A percentile compares a stretch with the other conserved stretches of the same genome.
Evolutionary conservation across 768 basidiomycete species (phyloP).

Genomic region (Amanita muscaria): DNA sequence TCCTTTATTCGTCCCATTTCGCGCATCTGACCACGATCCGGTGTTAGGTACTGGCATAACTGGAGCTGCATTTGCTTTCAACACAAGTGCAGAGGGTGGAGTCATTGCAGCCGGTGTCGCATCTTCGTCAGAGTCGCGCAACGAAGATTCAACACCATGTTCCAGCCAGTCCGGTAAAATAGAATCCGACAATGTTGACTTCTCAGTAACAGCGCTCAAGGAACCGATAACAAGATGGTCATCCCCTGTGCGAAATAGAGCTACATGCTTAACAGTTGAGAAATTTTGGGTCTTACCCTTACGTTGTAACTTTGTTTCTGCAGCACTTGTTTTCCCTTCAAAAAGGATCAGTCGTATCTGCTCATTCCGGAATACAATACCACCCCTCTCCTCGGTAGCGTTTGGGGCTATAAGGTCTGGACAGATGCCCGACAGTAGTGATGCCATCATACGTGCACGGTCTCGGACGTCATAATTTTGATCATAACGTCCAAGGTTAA

Average conservation of each 20-base stretch:
- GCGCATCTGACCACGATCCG: constrained; percentile 34
- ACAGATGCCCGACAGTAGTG: constrained; percentile 52
- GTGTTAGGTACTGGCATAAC: constrained; percentile 50
- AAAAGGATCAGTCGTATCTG: constrained; percentile 77
- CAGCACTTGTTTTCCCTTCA: constrained; percentile 53
- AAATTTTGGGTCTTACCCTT: constrained; percentile 19
- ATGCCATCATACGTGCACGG: constrained; percentile 69
- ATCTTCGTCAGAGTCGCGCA: constrained; percentile 66
- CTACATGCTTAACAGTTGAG: background rate
- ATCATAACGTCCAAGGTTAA: constrained; percentile 85
- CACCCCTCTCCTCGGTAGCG: constrained; percentile 40
- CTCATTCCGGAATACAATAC: constrained; percentile 74
- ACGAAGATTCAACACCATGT: constrained; percentile 65
- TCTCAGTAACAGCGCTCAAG: constrained; percentile 51
- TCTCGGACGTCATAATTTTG: constrained; percentile 85
- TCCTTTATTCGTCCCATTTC: constrained; percentile 30
- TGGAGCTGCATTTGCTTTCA: constrained; percentile 29
- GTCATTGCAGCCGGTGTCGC: constrained; percentile 23
- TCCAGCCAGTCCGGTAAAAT: constrained; percentile 83
- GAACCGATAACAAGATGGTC: constrained; percentile 51
- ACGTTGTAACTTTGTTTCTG: constrained; percentile 29
- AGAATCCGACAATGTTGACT: constrained; percentile 40
- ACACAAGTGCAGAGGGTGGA: constrained; percentile 17
- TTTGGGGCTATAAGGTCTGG: constrained; percentile 25
- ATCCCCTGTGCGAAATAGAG: constrained; percentile 21